Base-by-base conservation (phyloP, 2,329 filamentous ascomycete species). In the Cercospora canescens region DNA sequence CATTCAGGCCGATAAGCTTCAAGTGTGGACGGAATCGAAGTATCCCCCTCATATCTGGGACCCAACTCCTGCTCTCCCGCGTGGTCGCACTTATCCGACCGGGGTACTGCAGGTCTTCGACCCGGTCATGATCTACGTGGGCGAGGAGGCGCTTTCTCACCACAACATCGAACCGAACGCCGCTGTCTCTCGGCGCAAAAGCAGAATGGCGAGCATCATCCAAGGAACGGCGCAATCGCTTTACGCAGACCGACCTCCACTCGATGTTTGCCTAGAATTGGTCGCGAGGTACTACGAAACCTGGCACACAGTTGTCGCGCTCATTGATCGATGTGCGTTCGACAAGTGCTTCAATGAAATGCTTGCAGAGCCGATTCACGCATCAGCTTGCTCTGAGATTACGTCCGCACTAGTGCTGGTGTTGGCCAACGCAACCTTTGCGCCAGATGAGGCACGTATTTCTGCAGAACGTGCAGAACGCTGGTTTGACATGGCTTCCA, bases 281-380 rank as follows among this genome's bases (percentile, higher is more conserved):
- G 52, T 65, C n/a, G 34, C 48, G 24, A 34, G 64, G 30, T 69
- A 67, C 48, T 66, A 67, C 28, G 55, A 67, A 1, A 67, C 67
- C 39, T 69, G 63, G 50, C 39, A 67, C 37, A 67, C 62, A 1
- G 50, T 67, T 7, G 63, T 63, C 18, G 52, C 52, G 3, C 34
- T 69, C 9, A 16, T 65, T 4, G 62, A 67, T 52, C 37, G 60
- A 11, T 30, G 34, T 5, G 14, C 18, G 1, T 67, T 69, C 24
- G 56, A 48, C 6, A 35, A 24, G 26, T 54, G 58, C 28, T 64
- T 62, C 34, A 48, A 32, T 26, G 37, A 28, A 1, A 50, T 67
- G 58, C 39, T 65, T 32, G 24, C 26, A 3, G 48, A 65, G 28
- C 67, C 61, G 9, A 35, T 30, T 28, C 60, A 34, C 8, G 55